phyloP scores from a whole-genome alignment of 768 basidiomycete species.

The Amanita molliuscula region DNA sequence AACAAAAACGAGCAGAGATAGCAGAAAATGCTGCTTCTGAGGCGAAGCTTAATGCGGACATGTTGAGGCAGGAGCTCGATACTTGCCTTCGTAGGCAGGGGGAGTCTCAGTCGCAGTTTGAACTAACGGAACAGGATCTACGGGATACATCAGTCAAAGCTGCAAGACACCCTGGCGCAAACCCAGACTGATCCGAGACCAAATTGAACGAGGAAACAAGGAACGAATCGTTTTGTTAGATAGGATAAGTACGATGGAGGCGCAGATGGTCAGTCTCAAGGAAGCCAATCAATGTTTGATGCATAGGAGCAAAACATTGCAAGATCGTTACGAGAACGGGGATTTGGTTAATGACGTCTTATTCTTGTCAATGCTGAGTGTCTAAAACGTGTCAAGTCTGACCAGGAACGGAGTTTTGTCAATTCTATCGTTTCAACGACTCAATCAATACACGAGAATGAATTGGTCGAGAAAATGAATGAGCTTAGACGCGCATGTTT shows the following conservation, averaged over 20 bases:
- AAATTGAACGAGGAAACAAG: conserved; percentile 6
- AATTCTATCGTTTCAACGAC: conserved; percentile 32
- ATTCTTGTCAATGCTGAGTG: background rate
- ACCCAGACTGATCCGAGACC: background rate
- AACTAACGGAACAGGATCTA: conserved; percentile 8
- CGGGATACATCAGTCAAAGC: background rate
- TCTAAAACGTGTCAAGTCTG: conserved; percentile 22
- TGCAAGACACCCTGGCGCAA: background rate
- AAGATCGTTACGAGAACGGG: conserved; percentile 31
- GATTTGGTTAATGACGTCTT: conserved; percentile 30
- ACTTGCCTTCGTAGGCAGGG: background rate
- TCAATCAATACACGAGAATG: conserved; percentile 39
- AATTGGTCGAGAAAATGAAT: conserved; percentile 42
- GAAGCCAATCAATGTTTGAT: conserved; percentile 1
- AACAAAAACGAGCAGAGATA: conserved; percentile 16
- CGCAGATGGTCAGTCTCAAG: background rate
- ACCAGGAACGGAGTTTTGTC: conserved; percentile 40
- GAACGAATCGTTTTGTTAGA: conserved; percentile 7
- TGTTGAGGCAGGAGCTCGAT: conserved; percentile 7
- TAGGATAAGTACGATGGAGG: background rate
- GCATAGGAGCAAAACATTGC: conserved; percentile 13
- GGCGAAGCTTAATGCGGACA: conserved; percentile 11
- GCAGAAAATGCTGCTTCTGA: conserved; percentile 18
- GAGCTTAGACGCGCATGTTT: conserved; percentile 41
- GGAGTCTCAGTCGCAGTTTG: conserved; percentile 7